A percentile compares a stretch with the other conserved stretches of the same genome.
Conservation (phyloP, 2,329 filamentous ascomycete genomes). For the Hymenoscyphus scutula region DNA sequence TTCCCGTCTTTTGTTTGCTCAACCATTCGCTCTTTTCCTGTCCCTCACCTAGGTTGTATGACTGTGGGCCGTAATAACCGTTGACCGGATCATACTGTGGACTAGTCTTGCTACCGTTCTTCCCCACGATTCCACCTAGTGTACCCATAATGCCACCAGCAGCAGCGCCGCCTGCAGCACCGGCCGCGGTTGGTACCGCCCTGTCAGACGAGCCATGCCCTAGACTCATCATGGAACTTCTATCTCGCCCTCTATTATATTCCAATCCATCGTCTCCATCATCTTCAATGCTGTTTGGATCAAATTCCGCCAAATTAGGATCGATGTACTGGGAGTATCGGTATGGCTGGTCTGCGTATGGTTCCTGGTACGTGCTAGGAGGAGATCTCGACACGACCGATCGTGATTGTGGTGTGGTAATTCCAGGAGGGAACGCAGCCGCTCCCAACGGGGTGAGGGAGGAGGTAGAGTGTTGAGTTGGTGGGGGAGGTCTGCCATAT, state of each 20-base stretch:
- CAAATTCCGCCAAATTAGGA: slow-evolving; percentile 31
- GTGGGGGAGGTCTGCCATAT: slow-evolving; percentile 17
- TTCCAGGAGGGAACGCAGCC: slow-evolving; percentile 32
- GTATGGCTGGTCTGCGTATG: slow-evolving; percentile 31
- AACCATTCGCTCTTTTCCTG: slow-evolving; percentile 67
- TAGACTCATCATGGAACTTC: slow-evolving; percentile 49
- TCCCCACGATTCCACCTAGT: slow-evolving; percentile 32
- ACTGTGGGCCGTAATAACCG: slow-evolving; percentile 20
- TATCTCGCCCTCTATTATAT: slow-evolving; percentile 50
- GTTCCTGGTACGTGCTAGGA: slow-evolving; percentile 27
- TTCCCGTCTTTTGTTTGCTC: slow-evolving; percentile 56
- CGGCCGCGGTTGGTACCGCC: slow-evolving; percentile 25
- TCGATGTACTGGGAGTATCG: slow-evolving; percentile 35
- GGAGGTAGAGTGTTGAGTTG: slow-evolving; percentile 27
- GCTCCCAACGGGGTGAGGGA: slow-evolving; percentile 33
- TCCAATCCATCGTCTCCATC: slow-evolving; percentile 83
- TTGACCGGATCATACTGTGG: slow-evolving; percentile 32
- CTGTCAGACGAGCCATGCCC: slow-evolving; percentile 27
- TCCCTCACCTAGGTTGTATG: slow-evolving; percentile 24
- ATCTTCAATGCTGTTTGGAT: slow-evolving; percentile 79
- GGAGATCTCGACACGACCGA: slow-evolving; percentile 29
- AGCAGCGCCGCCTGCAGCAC: slow-evolving; percentile 39
- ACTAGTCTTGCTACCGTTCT: slow-evolving; percentile 24
- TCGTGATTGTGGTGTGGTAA: slow-evolving; percentile 30
- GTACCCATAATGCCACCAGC: slow-evolving; percentile 40